Percentiles rank a stretch among this genome's conserved stretches.
Evolutionary conservation across 495 filamentous ascomycete species (phyloP).

Genomic region (Aspergillus hancockii): DNA sequence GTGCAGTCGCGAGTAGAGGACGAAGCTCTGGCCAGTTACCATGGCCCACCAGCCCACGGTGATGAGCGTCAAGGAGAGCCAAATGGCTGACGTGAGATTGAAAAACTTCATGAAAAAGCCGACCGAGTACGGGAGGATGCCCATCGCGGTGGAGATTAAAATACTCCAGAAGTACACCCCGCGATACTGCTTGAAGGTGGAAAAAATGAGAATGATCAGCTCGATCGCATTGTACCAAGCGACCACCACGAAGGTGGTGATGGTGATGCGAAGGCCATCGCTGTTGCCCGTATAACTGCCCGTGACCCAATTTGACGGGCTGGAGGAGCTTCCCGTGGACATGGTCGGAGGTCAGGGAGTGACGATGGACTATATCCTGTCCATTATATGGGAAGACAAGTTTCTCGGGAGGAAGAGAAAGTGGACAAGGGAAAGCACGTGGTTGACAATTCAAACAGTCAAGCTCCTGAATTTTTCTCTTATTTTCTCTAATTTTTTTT

Average conservation of each 20-base stretch:
- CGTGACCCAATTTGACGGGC: slow-evolving; percentile 25
- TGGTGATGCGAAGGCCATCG: slow-evolving; percentile 30
- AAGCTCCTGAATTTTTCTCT: neutral
- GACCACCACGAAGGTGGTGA: slow-evolving; percentile 41
- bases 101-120: slow-evolving; percentile 57
- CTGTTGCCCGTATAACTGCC: slow-evolving; percentile 24
- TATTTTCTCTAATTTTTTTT: neutral
- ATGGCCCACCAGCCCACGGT: slow-evolving; percentile 53
- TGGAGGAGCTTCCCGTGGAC: slow-evolving; percentile 9
- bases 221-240: slow-evolving; percentile 47
- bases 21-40: slow-evolving; percentile 59
- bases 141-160: slow-evolving; percentile 40
- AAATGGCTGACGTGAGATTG: slow-evolving; percentile 26
- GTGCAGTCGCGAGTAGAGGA: slow-evolving; percentile 68
- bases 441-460: too few species aligned
- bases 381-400: neutral
- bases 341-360: neutral
- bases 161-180: slow-evolving; percentile 54
- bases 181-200: slow-evolving; percentile 42
- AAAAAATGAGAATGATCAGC: slow-evolving; percentile 41
- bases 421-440: too few species aligned
- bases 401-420: too few species aligned
- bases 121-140: slow-evolving; percentile 49
- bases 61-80: slow-evolving; percentile 31
- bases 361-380: neutral